phyloP scores from a whole-genome alignment of 345 rosid species.

The Kandelia obovata region DNA sequence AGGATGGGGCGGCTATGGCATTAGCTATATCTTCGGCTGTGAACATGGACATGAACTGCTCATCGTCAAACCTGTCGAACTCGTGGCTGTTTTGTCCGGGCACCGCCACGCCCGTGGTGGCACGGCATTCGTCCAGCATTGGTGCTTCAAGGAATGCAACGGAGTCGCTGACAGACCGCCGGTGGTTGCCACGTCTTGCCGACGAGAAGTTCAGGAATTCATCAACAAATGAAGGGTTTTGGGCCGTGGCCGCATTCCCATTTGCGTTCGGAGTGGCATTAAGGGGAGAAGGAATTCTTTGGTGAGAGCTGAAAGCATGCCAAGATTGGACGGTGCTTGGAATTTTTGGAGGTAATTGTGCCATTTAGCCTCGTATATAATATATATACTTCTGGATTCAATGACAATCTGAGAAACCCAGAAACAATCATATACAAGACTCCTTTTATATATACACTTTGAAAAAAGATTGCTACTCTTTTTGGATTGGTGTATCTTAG shows the following conservation, averaged over 20 bases:
- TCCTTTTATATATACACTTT: too few relatives aligned
- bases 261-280: constrained; percentile 10
- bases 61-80: constrained; percentile 31
- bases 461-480: too few relatives aligned
- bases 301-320: constrained; percentile 58
- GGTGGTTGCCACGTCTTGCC: constrained; percentile 27
- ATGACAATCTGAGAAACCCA: too few relatives aligned
- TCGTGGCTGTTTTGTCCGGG: constrained; percentile 14
- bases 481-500: too few relatives aligned
- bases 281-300: constrained; percentile 30
- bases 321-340: constrained; percentile 67
- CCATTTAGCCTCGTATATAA: constrained; percentile 34
- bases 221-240: constrained; percentile 29
- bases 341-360: constrained; percentile 92
- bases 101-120: not conserved
- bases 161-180: constrained; percentile 35
- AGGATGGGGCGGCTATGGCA: constrained; percentile 13
- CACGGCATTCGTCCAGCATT: constrained; percentile 21
- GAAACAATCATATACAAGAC: too few relatives aligned
- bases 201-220: constrained; percentile 37
- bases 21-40: constrained; percentile 17
- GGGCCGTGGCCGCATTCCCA: not conserved
- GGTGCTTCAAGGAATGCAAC: constrained; percentile 32
- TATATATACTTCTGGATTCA: too few relatives aligned
- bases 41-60: constrained; percentile 36